Conservation (phyloP, 305 asterid genomes). For the Fraxinus latifolia region DNA sequence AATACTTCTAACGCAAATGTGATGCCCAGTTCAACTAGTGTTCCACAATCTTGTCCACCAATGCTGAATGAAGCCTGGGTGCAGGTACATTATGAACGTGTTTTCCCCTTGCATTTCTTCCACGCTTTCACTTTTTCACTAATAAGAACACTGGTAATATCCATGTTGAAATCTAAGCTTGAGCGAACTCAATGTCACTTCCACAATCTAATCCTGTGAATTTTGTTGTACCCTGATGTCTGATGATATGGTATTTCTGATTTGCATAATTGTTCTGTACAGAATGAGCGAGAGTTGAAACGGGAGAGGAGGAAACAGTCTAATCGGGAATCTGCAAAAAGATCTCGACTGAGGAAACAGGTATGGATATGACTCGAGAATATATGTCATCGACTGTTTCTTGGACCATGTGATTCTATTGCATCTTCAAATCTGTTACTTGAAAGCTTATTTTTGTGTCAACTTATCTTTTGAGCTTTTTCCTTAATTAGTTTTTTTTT, state of each 20-base stretch:
- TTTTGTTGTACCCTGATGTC: constrained; percentile 6
- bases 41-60: constrained; percentile 34
- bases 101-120: neutral
- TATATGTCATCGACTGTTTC: neutral
- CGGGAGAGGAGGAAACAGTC: constrained; percentile 97
- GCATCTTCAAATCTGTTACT: neutral
- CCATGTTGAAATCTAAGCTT: neutral
- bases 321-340: constrained; percentile 93
- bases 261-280: constrained; percentile 7
- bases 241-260: constrained; percentile 2
- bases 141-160: neutral
- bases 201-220: constrained; percentile 4
- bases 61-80: constrained; percentile 54
- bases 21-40: constrained; percentile 42
- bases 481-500: neutral
- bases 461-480: neutral
- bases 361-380: constrained; percentile 27
- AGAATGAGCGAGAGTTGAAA: constrained; percentile 88
- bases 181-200: neutral
- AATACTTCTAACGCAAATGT: constrained; percentile 41
- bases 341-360: constrained; percentile 97
- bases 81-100: constrained; percentile 45
- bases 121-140: neutral
- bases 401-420: neutral
- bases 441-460: neutral